phyloP scores from a whole-genome alignment of 2,329 filamentous ascomycete genomes.

The Cladorrhinum sp. region DNA sequence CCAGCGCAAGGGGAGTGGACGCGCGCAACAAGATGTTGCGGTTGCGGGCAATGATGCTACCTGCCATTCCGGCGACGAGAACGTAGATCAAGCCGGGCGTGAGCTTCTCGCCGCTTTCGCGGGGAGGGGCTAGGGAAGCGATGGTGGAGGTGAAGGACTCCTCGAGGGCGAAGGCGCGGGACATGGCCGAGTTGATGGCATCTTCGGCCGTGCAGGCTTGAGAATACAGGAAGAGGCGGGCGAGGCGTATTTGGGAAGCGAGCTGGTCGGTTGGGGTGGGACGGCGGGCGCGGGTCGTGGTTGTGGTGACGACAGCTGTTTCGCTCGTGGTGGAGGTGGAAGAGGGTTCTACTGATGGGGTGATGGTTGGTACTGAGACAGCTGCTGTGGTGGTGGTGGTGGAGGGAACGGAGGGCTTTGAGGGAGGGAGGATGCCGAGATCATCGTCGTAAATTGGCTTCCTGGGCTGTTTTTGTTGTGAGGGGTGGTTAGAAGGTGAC shows the following conservation, averaged over 20 bases:
- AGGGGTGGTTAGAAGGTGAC: background rate
- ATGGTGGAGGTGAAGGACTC: slow-evolving; percentile 86
- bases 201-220: slow-evolving; percentile 75
- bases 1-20: slow-evolving; percentile 72
- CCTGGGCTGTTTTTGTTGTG: slow-evolving; percentile 38
- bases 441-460: slow-evolving; percentile 83
- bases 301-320: slow-evolving; percentile 31
- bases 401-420: slow-evolving; percentile 32
- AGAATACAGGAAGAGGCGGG: slow-evolving; percentile 75
- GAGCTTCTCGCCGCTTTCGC: slow-evolving; percentile 81
- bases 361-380: slow-evolving; percentile 25
- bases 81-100: slow-evolving; percentile 91
- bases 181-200: slow-evolving; percentile 77
- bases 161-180: slow-evolving; percentile 79
- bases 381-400: slow-evolving; percentile 23
- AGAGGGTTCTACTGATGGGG: slow-evolving; percentile 28
- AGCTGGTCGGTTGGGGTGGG: slow-evolving; percentile 89
- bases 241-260: slow-evolving; percentile 74
- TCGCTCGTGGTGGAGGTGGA: slow-evolving; percentile 26
- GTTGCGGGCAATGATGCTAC: slow-evolving; percentile 85
- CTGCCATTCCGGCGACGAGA: slow-evolving; percentile 90
- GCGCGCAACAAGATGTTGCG: slow-evolving; percentile 79
- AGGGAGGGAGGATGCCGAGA: slow-evolving; percentile 45
- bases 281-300: slow-evolving; percentile 34
- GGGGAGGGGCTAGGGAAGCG: slow-evolving; percentile 80